phyloP scores from a whole-genome alignment of 1,139 yeast genomes.

The Pichia sp. region DNA sequence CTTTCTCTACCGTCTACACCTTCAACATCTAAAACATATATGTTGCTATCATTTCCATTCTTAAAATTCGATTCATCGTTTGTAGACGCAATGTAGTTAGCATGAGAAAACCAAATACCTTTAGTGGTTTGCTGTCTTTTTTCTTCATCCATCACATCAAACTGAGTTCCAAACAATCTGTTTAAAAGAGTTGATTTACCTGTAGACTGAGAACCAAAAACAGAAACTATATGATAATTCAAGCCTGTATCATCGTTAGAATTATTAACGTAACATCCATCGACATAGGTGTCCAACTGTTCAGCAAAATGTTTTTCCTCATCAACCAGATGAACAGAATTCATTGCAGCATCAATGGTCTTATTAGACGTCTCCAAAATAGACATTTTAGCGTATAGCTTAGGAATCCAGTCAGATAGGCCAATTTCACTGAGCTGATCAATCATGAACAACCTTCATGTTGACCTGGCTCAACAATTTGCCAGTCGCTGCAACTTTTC shows the following conservation, averaged over 20 bases:
- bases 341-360: neutral
- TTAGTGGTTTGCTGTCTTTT: slow-evolving; percentile 83
- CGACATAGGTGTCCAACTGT: slow-evolving; percentile 27
- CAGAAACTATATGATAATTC: slow-evolving; percentile 85
- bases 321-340: slow-evolving; percentile 68
- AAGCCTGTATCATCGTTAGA: slow-evolving; percentile 48
- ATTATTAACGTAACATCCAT: slow-evolving; percentile 30
- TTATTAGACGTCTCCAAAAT: neutral
- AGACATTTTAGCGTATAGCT: too few relatives aligned
- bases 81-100: slow-evolving; percentile 31
- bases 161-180: slow-evolving; percentile 74
- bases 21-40: slow-evolving; percentile 93
- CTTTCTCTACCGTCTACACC: slow-evolving; percentile 98
- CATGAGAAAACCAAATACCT: slow-evolving; percentile 88
- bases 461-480: too few relatives aligned
- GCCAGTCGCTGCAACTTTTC: too few relatives aligned
- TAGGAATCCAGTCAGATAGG: too few relatives aligned
- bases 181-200: slow-evolving; percentile 92
- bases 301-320: slow-evolving; percentile 64
- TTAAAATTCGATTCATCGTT: slow-evolving; percentile 9
- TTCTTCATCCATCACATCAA: slow-evolving; percentile 89
- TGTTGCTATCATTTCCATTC: slow-evolving; percentile 30
- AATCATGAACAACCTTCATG: too few relatives aligned
- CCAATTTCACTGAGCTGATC: too few relatives aligned
- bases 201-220: slow-evolving; percentile 94